Evolutionary conservation across 2,329 filamentous ascomycete species (phyloP).

Genomic region (Xenoacremonium recifei): DNA sequence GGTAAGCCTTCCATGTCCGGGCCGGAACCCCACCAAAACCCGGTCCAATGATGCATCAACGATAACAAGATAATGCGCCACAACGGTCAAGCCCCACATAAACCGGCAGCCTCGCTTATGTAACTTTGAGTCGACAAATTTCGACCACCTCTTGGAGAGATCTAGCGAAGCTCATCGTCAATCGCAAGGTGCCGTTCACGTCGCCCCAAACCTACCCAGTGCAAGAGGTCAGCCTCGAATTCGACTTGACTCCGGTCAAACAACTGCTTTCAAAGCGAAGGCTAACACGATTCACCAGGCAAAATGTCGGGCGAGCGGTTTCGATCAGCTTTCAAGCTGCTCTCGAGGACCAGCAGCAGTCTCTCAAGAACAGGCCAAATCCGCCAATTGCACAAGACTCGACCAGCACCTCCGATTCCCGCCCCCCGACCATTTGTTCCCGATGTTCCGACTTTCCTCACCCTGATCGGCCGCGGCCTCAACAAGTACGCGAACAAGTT

Average conservation of each 20-base stretch:
- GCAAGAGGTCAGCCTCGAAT: slow-evolving; percentile 14
- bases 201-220: slow-evolving; percentile 19
- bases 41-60: slow-evolving; percentile 9
- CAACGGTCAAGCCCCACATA: no score
- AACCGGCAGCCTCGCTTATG: slow-evolving; percentile 32
- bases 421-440: slow-evolving; percentile 81
- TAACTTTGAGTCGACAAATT: slow-evolving; percentile 30
- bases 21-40: slow-evolving; percentile 20
- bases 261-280: background rate
- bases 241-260: background rate
- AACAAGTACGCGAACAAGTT: slow-evolving; percentile 83
- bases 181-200: slow-evolving; percentile 16
- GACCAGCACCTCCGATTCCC: slow-evolving; percentile 49
- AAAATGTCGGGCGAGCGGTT: slow-evolving; percentile 33
- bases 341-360: slow-evolving; percentile 30
- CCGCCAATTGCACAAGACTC: slow-evolving; percentile 44
- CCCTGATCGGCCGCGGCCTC: slow-evolving; percentile 84
- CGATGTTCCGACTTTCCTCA: slow-evolving; percentile 82
- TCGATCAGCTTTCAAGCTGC: slow-evolving; percentile 30
- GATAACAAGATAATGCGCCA: slow-evolving; percentile 14
- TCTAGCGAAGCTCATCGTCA: slow-evolving; percentile 15
- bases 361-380: slow-evolving; percentile 34
- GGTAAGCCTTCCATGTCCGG: slow-evolving; percentile 5
- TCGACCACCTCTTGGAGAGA: slow-evolving; percentile 19
- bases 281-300: slow-evolving; percentile 12